Base-by-base conservation (phyloP, 1,284 basidiomycete genomes). In the Chalciporus sp. region DNA sequence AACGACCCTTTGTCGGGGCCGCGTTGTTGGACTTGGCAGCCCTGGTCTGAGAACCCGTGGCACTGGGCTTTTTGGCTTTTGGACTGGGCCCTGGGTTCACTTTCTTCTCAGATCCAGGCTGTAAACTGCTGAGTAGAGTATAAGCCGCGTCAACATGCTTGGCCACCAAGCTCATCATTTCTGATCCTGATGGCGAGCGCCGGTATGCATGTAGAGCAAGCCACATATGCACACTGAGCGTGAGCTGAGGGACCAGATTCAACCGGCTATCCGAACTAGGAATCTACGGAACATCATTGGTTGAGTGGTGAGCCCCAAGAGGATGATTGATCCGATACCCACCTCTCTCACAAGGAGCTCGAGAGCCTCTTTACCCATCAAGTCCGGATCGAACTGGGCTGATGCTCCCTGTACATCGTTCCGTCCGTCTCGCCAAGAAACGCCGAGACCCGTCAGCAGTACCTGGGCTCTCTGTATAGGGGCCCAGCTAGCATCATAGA, bases 171-270 rank as follows among this genome's bases (percentile, higher is more conserved):
- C 67, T 58, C 49, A 70, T 74, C 62, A 80, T 79, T 23, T 67
- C 58, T 19, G 49, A 44, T 8, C 61, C 76, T 4, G 67, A 73
- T 27, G 56, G 51, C 17, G 51, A 55, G 11, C 69, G 73, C 17
- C 80, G 77, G 66, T 90, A 88, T 2, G 79, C 77, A 60, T 87
- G 84, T 12, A 90, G 68, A 1, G 83, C 81, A 39, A 81, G 66
- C 86, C 86, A 89, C n/a, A 90, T 72, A 58, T 85, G 78, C 2
- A 75, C 70, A 2, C 76, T 68, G 2, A 80, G 75, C 29, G 70
- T 74, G 56, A 85, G 82, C 61, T 85, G 81, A 2, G 67, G 59
- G 33, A 72, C 63, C 53, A 78, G 79, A 7, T 57, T 63, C 4
- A 67, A 63, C 7, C 84, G 67, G 1, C 47, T 48, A 59, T 85